phyloP scores from a whole-genome alignment of 1,139 yeast species.

The Candida sanyaensis region DNA sequence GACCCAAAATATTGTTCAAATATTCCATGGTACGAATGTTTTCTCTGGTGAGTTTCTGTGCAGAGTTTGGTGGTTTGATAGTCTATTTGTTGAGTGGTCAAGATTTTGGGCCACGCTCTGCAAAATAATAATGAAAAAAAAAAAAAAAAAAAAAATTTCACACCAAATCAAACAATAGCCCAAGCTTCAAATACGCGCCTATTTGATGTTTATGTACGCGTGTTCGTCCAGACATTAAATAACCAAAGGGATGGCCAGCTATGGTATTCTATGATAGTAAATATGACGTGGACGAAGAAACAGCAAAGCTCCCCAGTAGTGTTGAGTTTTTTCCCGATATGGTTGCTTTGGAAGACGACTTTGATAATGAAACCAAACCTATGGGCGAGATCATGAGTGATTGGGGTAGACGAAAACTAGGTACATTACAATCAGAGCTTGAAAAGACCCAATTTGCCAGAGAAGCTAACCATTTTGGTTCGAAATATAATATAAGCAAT shows the following conservation, averaged over 20 bases:
- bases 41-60: not conserved
- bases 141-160: slow-evolving; percentile 2
- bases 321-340: slow-evolving; percentile 28
- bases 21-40: slow-evolving; percentile 32
- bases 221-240: not conserved
- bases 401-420: slow-evolving; percentile 37
- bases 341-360: slow-evolving; percentile 17
- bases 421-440: slow-evolving; percentile 36
- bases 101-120: not conserved
- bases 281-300: slow-evolving; percentile 12
- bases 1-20: slow-evolving; percentile 37
- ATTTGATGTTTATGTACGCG: not conserved
- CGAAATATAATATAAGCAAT: slow-evolving; percentile 6
- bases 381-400: slow-evolving; percentile 9
- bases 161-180: not conserved
- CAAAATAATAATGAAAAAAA: not conserved
- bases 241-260: not conserved
- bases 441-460: slow-evolving; percentile 27
- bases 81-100: slow-evolving; percentile 1
- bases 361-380: slow-evolving; percentile 8
- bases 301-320: slow-evolving; percentile 16
- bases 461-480: slow-evolving; percentile 13
- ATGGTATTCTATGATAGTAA: slow-evolving; percentile 11
- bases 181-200: not conserved
- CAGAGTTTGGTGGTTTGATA: not conserved